These are phyloP conservation scores for Acacia crassicarpa DNA, from an alignment of 306 rosid genomes.

Conservation along the genomic window DNA sequence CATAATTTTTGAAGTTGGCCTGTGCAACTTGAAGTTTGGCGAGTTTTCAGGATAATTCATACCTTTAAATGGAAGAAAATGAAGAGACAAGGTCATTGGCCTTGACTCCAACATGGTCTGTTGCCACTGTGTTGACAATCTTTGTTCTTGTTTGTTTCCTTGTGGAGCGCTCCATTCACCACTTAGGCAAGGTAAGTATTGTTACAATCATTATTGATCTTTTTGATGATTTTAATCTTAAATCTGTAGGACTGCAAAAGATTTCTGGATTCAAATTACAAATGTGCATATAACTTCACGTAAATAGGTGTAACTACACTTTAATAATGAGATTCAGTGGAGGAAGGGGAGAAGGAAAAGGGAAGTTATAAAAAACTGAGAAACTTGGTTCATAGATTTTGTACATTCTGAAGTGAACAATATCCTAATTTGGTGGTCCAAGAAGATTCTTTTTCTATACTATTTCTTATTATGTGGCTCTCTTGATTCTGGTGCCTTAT, in stretches of 20 bases:
- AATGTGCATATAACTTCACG: neutral
- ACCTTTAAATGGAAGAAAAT: constrained; percentile 48
- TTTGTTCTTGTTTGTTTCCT: constrained; percentile 70
- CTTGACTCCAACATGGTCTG: constrained; percentile 84
- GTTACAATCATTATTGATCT: neutral
- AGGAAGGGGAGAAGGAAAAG: neutral
- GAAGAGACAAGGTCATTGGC: constrained; percentile 61
- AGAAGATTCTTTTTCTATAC: neutral
- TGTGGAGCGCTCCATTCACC: constrained; percentile 67
- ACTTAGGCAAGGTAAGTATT: neutral
- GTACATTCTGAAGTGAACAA: neutral
- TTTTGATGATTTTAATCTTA: neutral
- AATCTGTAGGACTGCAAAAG: neutral
- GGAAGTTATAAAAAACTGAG: neutral
- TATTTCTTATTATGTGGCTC: neutral
- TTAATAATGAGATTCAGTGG: neutral
- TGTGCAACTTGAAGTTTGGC: constrained; percentile 15
- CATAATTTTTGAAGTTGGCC: neutral
- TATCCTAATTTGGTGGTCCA: neutral
- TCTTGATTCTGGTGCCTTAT: neutral
- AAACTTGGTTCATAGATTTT: neutral
- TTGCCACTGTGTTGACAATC: constrained; percentile 66
- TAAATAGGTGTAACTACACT: neutral
- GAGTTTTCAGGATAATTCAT: constrained; percentile 16
- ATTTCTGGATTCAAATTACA: neutral